These are phyloP conservation scores for Baorangia bicolor DNA, from an alignment of 768 basidiomycete species.

Conservation along the genomic window DNA sequence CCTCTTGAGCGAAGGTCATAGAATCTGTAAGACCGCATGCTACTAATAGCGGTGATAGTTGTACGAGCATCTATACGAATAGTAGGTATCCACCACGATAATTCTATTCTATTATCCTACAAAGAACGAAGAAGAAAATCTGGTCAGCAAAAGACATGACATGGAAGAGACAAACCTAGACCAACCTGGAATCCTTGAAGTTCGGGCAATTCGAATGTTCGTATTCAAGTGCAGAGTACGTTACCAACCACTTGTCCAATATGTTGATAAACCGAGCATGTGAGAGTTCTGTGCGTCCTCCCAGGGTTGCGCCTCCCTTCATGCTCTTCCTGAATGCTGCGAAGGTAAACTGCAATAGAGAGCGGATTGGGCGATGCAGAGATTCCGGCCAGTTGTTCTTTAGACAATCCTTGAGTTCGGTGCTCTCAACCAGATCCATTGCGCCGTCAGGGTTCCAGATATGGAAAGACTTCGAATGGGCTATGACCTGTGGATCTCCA, in stretches of 20 bases:
- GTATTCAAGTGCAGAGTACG: not conserved
- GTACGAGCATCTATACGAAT: no score
- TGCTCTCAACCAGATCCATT: not conserved
- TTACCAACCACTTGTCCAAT: conserved; percentile 4
- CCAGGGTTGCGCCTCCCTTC: not conserved
- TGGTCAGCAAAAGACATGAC: not conserved
- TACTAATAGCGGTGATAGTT: no score
- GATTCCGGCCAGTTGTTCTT: not conserved
- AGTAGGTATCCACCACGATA: no score
- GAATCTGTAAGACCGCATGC: no score
- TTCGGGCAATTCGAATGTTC: not conserved
- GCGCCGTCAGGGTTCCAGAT: not conserved
- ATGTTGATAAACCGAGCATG: not conserved
- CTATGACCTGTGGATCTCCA: not conserved
- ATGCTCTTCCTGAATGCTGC: not conserved
- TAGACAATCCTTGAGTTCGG: not conserved
- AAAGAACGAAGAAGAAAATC: not conserved
- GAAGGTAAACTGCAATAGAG: not conserved
- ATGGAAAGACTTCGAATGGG: not conserved
- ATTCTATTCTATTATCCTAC: not conserved
- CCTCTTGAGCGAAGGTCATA: no score
- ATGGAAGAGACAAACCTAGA: not conserved
- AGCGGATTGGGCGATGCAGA: not conserved
- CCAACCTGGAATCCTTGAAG: not conserved
- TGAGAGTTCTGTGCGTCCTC: not conserved